Base-by-base conservation (phyloP, 2,329 filamentous ascomycete genomes). In the Trichoderma asperellum region DNA sequence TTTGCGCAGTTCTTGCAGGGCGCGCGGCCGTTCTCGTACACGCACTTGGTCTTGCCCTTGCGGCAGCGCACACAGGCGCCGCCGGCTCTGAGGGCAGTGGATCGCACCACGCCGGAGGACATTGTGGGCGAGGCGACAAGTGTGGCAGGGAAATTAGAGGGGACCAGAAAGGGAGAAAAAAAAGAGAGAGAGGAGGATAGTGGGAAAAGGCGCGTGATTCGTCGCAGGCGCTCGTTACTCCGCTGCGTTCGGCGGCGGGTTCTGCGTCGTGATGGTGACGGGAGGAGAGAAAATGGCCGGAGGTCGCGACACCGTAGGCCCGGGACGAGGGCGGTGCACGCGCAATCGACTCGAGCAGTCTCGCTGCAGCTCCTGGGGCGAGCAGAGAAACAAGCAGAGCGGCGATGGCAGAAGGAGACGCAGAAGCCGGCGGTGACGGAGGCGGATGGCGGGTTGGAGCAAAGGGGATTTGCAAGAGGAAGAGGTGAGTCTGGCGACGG, bases 1-100 rank as follows among this genome's bases (percentile, higher is more conserved):
- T 89, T 89, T 59, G 86, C 85, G 79, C 87, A 89, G 79, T 89
- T 89, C 76, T 87, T 87, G 81, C 87, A 89, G 14, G 87, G 87
- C n/a, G 86, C 85, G 76, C 86, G 83, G 63, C 86, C 86, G 74
- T 87, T 88, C 72, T 88, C 87, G 79, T 89, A 89, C 74, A 88
- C 86, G 72, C 87, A 89, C 75, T 88, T 88, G 64, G 87, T 89
- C 79, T 89, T 89, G 79, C 87, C 87, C 76, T 88, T 89, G 77
- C 87, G 86, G 78, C 87, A 89, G 78, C 87, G 86, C 73, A 88
- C 87, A 73, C 87, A 89, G 74, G 87, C 87, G 74, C 86, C 86
- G 76, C 86, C 86, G 77, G 86, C 86, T 76, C 86, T 83, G 68
- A 88, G 85, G 78, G 86, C 87, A 73, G 86, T 88, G 74, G 85